A percentile compares a stretch with the other conserved stretches of the same genome.
Conservation (phyloP, 306 rosid species). For the Herpetospermum pedunculosum region DNA sequence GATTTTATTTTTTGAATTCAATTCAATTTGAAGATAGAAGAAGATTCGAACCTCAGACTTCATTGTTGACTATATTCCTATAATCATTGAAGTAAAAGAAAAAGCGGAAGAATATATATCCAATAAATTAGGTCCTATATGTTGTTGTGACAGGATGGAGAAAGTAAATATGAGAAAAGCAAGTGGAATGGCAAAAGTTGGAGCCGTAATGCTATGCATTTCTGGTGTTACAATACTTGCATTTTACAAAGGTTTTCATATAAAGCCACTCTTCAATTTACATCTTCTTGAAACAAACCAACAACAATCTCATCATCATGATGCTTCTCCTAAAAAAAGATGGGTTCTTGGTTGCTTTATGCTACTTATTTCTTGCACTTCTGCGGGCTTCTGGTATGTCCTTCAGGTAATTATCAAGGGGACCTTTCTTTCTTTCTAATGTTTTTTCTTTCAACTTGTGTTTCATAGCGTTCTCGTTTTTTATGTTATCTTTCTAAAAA, state of each 20-base stretch:
- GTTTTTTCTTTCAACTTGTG: no score
- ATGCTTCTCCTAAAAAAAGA: conserved; percentile 15
- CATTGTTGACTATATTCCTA: no score
- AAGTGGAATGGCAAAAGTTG: conserved; percentile 40
- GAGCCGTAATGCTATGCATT: conserved; percentile 25
- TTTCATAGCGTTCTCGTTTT: no score
- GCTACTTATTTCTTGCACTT: conserved; percentile 16
- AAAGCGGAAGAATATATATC: no score
- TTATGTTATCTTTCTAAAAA: no score
- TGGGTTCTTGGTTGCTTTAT: conserved; percentile 49
- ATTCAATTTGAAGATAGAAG: no score
- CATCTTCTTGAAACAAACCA: conserved; percentile 11
- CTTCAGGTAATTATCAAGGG: conserved; percentile 47
- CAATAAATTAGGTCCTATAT: no score
- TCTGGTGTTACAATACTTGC: conserved; percentile 41
- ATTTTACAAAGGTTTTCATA: conserved; percentile 38
- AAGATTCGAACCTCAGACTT: no score
- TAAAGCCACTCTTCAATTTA: conserved; percentile 17
- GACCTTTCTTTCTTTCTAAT: no score
- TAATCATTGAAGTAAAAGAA: no score
- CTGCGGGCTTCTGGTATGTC: conserved; percentile 39
- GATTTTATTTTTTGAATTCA: no score
- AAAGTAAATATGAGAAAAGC: conserved; percentile 26
- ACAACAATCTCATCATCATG: conserved; percentile 12
- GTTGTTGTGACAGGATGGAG: conserved; percentile 51